Base-by-base conservation (phyloP, 495 filamentous ascomycete genomes). In the Amorphotheca resinae region DNA sequence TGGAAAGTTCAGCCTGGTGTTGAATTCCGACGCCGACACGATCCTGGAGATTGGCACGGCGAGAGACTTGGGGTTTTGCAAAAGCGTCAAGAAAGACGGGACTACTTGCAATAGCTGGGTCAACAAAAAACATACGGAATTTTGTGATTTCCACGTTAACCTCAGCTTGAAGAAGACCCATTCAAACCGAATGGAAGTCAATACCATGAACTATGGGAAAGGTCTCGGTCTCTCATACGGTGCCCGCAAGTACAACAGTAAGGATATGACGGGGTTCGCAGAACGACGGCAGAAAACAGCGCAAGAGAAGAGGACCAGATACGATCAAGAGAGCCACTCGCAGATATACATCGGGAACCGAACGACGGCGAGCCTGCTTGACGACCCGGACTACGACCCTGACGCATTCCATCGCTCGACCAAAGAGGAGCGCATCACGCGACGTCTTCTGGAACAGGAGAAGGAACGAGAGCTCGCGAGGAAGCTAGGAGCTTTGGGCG, bases 121-220 rank as follows among this genome's bases (percentile, higher is more conserved):
- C 23, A 87, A 99, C 57, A 73, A 69, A 42, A 71, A 84, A 8
- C 84, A 85, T 52, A 94, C 87, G 5, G 82, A 93, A 49, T 86
- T 82, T 58, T 99, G 91, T 63, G 84, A 93, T 47, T 99, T 83
- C 51, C 91, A 99, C 54, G 74, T 93, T 51, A 83, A 94, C 53
- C 57, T 79, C 14, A 79, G 81, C 12, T 60, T 95, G 1, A 74
- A 79, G 38, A 83, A 80, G 48, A 77, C 76, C 2, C 78, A 82
- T 32, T 60, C 74, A 2, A 64, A 71, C 0, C 70, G 93, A 8
- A 82, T 89, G 67, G 91, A 94, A 50, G 72, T 96, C 44, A 89
- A 91, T 50, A 73, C 68, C 11, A 74, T 74, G 66, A 60, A 56
- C 47, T 77, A 63, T 50, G 64, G 55, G 9, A 62, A 63, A 43